Conservation (phyloP, 1,284 basidiomycete species). For the Sanghuangporus sanghuang region DNA sequence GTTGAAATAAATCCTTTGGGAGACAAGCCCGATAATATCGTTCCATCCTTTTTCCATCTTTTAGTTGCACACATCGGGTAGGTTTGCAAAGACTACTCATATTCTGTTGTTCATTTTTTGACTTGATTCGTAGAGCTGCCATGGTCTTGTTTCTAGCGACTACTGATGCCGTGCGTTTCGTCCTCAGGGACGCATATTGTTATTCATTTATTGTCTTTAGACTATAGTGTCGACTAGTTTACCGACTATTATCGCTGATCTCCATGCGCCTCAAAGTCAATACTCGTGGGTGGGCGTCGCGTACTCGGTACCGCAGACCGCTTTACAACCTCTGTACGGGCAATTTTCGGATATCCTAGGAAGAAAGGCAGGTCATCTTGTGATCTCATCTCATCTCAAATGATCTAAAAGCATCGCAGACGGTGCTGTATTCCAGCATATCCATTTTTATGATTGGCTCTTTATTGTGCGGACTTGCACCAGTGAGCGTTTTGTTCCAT, state of each 20-base stretch:
- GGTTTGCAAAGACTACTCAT: slow-evolving; percentile 15
- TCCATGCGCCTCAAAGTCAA: slow-evolving; percentile 57
- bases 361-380: slow-evolving; percentile 49
- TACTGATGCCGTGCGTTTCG: slow-evolving; percentile 63
- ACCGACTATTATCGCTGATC: slow-evolving; percentile 67
- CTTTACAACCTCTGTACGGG: slow-evolving; percentile 75
- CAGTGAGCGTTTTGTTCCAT: slow-evolving; percentile 12
- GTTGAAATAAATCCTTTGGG: background rate
- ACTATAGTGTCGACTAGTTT: slow-evolving; percentile 78
- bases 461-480: slow-evolving; percentile 16
- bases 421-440: slow-evolving; percentile 15
- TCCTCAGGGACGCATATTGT: background rate
- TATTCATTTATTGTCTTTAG: slow-evolving; percentile 33
- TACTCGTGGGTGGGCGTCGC: slow-evolving; percentile 83
- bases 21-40: background rate
- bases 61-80: slow-evolving; percentile 30
- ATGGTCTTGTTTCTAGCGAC: slow-evolving; percentile 75
- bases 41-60: slow-evolving; percentile 23
- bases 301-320: slow-evolving; percentile 79
- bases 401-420: slow-evolving; percentile 5
- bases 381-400: background rate
- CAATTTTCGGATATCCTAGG: slow-evolving; percentile 72
- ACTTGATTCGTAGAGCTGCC: slow-evolving; percentile 48
- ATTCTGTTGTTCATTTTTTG: background rate
- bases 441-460: slow-evolving; percentile 20